Conservation (phyloP, 768 basidiomycete genomes). For the Tricholoma matsutake region DNA sequence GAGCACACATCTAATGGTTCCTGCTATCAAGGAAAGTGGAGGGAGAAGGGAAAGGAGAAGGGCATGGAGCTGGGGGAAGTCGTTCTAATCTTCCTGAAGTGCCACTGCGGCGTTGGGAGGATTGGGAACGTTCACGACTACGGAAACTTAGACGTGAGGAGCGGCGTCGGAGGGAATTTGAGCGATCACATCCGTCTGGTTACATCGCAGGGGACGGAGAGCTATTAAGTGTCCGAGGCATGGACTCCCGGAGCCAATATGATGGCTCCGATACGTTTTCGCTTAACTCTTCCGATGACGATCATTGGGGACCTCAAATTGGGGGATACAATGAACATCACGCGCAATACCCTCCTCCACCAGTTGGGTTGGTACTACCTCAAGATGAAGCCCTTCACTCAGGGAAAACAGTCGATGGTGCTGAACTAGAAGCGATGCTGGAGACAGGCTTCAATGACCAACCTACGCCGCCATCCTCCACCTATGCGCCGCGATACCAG, state of each 20-base stretch:
- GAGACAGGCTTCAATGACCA: slow-evolving; percentile 85
- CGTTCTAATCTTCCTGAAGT: slow-evolving; percentile 55
- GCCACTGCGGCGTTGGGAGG: slow-evolving; percentile 98
- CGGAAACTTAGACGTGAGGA: slow-evolving; percentile 90
- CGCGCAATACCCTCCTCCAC: slow-evolving; percentile 78
- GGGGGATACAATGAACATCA: slow-evolving; percentile 92
- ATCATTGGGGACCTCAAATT: slow-evolving; percentile 94
- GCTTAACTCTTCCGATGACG: slow-evolving; percentile 84
- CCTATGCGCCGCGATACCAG: slow-evolving; percentile 57
- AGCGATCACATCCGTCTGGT: slow-evolving; percentile 70
- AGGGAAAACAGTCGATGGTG: slow-evolving; percentile 54
- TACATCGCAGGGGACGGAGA: slow-evolving; percentile 63
- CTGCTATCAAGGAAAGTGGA: slow-evolving; percentile 75
- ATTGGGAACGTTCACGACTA: slow-evolving; percentile 95
- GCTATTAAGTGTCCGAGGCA: slow-evolving; percentile 48
- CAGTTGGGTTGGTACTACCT: slow-evolving; percentile 59
- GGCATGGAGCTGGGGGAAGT: slow-evolving; percentile 67
- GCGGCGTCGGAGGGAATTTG: slow-evolving; percentile 75
- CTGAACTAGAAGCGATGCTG: slow-evolving; percentile 90
- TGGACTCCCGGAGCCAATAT: slow-evolving; percentile 58
- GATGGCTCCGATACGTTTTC: slow-evolving; percentile 82
- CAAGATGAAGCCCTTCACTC: slow-evolving; percentile 32
- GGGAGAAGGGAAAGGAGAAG: slow-evolving; percentile 80
- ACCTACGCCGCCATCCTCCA: slow-evolving; percentile 46
- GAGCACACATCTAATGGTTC: slow-evolving; percentile 11